Percentiles rank a stretch among this genome's conserved stretches.
Conservation (phyloP, 306 rosid genomes). For the Pyrus pyrifolia region DNA sequence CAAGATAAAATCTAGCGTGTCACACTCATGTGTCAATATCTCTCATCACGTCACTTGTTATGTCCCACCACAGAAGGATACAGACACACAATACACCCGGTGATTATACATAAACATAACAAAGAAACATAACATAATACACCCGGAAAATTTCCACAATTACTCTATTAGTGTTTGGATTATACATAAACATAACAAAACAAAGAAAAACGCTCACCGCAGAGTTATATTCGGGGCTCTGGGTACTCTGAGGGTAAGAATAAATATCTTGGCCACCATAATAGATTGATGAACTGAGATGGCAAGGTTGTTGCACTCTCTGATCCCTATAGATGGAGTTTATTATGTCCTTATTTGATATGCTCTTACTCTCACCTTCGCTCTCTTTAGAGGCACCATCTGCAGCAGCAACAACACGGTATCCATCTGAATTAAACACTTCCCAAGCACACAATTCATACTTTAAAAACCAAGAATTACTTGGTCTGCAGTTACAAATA, state of each 20-base stretch:
- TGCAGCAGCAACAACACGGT: constrained; percentile 15
- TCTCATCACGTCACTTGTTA: not conserved
- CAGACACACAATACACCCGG: too few species aligned
- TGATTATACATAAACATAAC: too few species aligned
- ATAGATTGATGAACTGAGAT: constrained; percentile 82
- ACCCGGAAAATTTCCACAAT: too few species aligned
- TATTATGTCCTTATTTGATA: constrained; percentile 33
- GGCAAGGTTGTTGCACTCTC: constrained; percentile 76
- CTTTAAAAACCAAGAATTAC: not conserved
- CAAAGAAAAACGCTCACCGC: constrained; percentile 26
- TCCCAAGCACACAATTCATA: not conserved
- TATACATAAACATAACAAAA: not conserved
- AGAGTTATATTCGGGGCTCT: constrained; percentile 30
- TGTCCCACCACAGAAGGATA: not conserved
- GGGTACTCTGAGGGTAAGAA: constrained; percentile 43
- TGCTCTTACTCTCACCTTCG: constrained; percentile 36
- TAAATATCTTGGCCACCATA: constrained; percentile 89
- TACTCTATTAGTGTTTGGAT: not conserved
- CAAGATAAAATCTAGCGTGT: not conserved
- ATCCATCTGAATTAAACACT: not conserved
- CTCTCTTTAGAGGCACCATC: constrained; percentile 32
- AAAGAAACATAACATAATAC: too few species aligned
- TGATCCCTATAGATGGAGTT: constrained; percentile 61
- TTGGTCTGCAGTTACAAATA: not conserved
- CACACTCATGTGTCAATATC: not conserved